Conservation (phyloP, 2,329 filamentous ascomycete species). For the Cercospora brassicicola region DNA sequence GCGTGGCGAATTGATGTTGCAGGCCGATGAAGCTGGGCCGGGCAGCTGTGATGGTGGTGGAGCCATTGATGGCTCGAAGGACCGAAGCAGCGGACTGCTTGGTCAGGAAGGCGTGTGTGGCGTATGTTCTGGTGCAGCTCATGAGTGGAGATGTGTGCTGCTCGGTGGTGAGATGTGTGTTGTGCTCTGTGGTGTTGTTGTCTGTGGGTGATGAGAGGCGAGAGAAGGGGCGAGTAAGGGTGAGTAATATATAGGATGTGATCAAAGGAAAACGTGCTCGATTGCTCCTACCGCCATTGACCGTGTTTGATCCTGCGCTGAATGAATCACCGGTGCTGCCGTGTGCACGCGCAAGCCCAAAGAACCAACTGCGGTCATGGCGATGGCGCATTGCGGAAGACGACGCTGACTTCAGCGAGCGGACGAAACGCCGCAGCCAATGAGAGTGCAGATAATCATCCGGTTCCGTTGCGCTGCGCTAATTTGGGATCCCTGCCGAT, state of each 20-base stretch:
- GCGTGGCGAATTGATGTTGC: constrained; percentile 33
- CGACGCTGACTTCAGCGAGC: background rate
- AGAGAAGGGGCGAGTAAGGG: constrained; percentile 13
- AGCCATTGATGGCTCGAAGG: constrained; percentile 42
- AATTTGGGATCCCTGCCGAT: constrained; percentile 1
- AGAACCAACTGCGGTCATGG: background rate
- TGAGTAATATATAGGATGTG: constrained; percentile 7
- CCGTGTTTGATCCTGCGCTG: background rate
- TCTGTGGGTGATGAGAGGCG: background rate
- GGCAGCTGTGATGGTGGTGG: constrained; percentile 28
- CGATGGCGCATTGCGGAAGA: background rate
- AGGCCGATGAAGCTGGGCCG: constrained; percentile 40
- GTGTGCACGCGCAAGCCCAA: constrained; percentile 5
- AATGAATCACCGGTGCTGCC: constrained; percentile 10
- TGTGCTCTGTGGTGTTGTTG: background rate
- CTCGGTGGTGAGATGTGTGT: background rate
- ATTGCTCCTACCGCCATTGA: background rate
- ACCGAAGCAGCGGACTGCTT: constrained; percentile 38
- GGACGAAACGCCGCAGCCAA: background rate
- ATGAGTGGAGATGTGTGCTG: constrained; percentile 6
- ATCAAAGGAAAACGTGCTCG: background rate
- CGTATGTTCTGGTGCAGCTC: constrained; percentile 17
- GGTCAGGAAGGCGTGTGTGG: constrained; percentile 15
- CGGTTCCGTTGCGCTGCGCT: background rate
- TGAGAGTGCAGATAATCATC: background rate